Base-by-base conservation (phyloP, 176 grass and related monocot genomes). In the Calamus simplicifolius region DNA sequence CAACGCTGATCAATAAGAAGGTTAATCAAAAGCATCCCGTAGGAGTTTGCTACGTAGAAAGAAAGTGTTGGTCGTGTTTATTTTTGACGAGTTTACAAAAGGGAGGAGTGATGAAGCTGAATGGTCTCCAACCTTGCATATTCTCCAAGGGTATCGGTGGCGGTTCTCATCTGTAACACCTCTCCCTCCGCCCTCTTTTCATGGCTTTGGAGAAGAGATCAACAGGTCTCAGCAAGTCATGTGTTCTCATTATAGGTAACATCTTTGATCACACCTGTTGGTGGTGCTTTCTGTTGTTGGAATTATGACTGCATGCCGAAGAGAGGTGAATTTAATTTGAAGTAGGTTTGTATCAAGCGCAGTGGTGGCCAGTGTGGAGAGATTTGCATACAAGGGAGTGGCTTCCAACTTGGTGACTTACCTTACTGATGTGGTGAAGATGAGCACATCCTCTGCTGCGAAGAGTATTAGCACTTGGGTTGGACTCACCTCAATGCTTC, bases 331-430 rank as follows among this genome's bases (percentile, higher is more conserved):
- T 7, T 2, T 17, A 49, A 19, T 54, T 4, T 12, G 27, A 14
- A 56, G 1, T 19, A 19, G 13, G 1, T 3, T 16, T 49, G 18
- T 5, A 19, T 57, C 1, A n/a, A 6, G 19, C 66, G 78, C 75
- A 97, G 93, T 76, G 81, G 84, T 91, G 72, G 93, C 93, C 4
- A 62, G 93, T 52, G 86, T 82, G 68, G 83, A 90, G 62, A 74
- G 93, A 68, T 91, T 97, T 64, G 75, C 84, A 8, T 85, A 91
- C 81, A 97, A 97, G 70, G 93, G 93, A 12, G 72, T 97, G 78
- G 72, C 84, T 38, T 97, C 84, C 5, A 97, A 97, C 65, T 67
- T 97, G 81, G 83, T 91, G 66, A 92, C 78, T 4, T 92, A 92
- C 69, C 82, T 98, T 23, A 88, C 87, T 25, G 59, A 68, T 55